Evolutionary conservation across 352 stramenopile genomes (phyloP), one percentile per base, ranked within the genome.

Genomic region (Thalassiosira livingstoniorum): DNA sequence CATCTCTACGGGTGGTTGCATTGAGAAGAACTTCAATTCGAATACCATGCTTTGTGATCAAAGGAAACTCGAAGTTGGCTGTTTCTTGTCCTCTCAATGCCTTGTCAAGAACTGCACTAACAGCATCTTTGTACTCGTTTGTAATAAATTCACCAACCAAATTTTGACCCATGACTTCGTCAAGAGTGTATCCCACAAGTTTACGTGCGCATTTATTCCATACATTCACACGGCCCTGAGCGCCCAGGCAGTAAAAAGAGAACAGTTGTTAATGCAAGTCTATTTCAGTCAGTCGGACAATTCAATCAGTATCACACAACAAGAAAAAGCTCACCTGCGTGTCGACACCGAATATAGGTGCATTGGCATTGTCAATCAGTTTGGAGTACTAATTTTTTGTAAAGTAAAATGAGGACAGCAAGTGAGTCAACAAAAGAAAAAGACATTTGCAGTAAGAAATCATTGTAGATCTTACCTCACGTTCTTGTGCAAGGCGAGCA

Each of bases 351-450:
- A 98, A 97, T 58, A 97, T 97, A 29, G 47, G 47, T 13, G 94
- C 93, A 62, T 98, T 97, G 0, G 95, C 95, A 31, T 91, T 97
- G 60, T 98, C 95, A 64, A 98, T 97, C 23, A 97, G 66, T 10
- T 94, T 58, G 11, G 47, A 58, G n/a, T 29, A 58, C 21, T n/a
- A n/a, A n/a, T n/a, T n/a, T n/a, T n/a, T n/a, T n/a, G n/a, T n/a
- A n/a, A n/a, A n/a, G n/a, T n/a, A n/a, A n/a, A n/a, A n/a, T n/a
- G n/a, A n/a, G n/a, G n/a, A n/a, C n/a, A n/a, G n/a, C n/a, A n/a
- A n/a, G n/a, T n/a, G n/a, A n/a, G n/a, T n/a, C n/a, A n/a, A n/a
- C n/a, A n/a, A n/a, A n/a, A n/a, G n/a, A n/a, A n/a, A n/a, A n/a
- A n/a, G n/a, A n/a, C n/a, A n/a, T n/a, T n/a, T n/a, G n/a, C n/a